Base-by-base conservation (phyloP, 2,329 filamentous ascomycete genomes). In the Sporothrix variecibatus region DNA sequence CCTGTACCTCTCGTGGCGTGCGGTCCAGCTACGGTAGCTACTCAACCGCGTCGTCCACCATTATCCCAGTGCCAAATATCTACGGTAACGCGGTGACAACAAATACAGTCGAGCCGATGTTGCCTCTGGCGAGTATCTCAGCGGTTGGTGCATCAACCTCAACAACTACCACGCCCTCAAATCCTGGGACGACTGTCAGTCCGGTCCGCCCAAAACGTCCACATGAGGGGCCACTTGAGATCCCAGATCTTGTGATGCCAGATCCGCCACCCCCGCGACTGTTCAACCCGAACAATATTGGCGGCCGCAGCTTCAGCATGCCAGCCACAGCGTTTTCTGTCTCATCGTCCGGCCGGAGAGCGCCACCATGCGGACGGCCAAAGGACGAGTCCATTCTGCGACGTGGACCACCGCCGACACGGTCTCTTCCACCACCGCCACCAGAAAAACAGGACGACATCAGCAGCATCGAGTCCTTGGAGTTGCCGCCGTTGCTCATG, bases 341-440 rank as follows among this genome's bases (percentile, higher is more conserved):
- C 1, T 40, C 68, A 9, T 58, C 67, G 0, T 4, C 15, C 6
- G 26, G 56, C 9, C 12, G 67, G 17, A 43, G 34, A 6, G 28
- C 67, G 8, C 40, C 38, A 65, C 34, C 23, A 20, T 43, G 23
- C 2, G 34, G 20, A 38, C 11, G 7, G 26, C 53, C 17, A 31
- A 31, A 31, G 11, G 46, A 53, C 20, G 73, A 43, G 23, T 15
- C 71, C 6, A 38, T 65, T 20, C 49, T 67, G 79, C 83, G 26
- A 1, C 34, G 76, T 3, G 84, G 85, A 0, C 85, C 86, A 0
- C 85, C 86, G 0, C 86, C 86, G 0, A 84, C 76, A 5, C 80
- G 82, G n/a, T 84, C 84, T 2, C 81, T 87, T 2, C 84, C 85
- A 0, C 77, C 78, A 0, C 80, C 80, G 6, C 81, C 81, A 0